Evolutionary conservation across 768 basidiomycete genomes (phyloP).

Genomic region (Xanthoconium purpureum): DNA sequence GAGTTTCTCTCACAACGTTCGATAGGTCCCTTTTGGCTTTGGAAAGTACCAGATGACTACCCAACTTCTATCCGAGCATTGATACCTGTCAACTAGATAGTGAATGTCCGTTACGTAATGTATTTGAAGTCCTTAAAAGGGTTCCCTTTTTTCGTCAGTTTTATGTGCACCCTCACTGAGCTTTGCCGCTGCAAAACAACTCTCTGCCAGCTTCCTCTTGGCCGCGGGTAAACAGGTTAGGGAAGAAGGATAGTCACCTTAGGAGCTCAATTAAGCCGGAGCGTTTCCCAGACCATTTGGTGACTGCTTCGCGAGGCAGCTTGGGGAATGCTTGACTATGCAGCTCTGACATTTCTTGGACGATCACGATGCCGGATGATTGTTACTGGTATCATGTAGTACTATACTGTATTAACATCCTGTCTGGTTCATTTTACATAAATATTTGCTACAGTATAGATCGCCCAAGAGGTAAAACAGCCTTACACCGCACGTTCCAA

Average conservation of each 20-base stretch:
- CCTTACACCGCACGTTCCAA: background rate
- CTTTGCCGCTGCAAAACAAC: conserved; percentile 47
- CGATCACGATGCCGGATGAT: too few species aligned
- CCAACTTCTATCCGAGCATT: conserved; percentile 36
- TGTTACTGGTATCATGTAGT: too few species aligned
- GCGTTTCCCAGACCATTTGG: conserved; percentile 46
- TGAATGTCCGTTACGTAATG: conserved; percentile 21
- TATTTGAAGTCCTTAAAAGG: background rate
- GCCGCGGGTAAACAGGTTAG: conserved; percentile 51
- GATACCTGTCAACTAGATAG: background rate
- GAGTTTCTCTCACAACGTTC: background rate
- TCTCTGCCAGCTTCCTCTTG: conserved; percentile 43
- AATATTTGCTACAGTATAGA: background rate
- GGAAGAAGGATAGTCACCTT: conserved; percentile 37
- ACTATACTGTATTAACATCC: background rate
- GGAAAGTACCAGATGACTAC: conserved; percentile 49
- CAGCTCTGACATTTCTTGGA: conserved; percentile 48
- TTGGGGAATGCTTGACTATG: conserved; percentile 75
- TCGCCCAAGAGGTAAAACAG: background rate
- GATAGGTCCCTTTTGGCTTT: conserved; percentile 71
- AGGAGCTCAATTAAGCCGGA: conserved; percentile 81
- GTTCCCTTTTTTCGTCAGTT: background rate
- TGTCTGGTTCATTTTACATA: background rate
- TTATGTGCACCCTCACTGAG: conserved; percentile 19
- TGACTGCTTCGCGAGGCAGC: conserved; percentile 37